Conservation (phyloP, 176 grass and related monocot species). For the Lolium perenne region DNA sequence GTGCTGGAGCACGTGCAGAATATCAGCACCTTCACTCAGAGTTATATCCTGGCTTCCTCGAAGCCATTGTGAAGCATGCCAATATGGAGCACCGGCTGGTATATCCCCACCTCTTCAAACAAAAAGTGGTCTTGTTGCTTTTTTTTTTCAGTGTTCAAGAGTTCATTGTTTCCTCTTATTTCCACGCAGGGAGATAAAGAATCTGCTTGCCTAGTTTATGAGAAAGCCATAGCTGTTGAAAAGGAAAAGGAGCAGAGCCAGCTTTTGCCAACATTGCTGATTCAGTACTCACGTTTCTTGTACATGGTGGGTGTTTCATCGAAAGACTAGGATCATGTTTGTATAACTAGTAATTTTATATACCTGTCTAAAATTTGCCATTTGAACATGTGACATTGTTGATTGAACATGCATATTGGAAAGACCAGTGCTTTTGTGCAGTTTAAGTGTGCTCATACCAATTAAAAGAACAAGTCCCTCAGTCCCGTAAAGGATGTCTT, state of each 20-base stretch:
- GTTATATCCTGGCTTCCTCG: constrained; percentile 81
- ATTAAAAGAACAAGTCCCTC: not conserved
- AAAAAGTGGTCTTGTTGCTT: not conserved
- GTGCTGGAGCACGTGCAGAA: constrained; percentile 70
- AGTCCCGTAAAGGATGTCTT: too few relatives aligned
- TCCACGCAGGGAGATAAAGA: constrained; percentile 69
- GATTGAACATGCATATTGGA: not conserved
- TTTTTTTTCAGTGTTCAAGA: not conserved
- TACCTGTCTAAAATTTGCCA: not conserved
- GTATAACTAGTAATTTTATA: constrained; percentile 8
- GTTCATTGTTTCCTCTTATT: constrained; percentile 22
- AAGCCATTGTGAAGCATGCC: constrained; percentile 92
- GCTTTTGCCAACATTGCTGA: constrained; percentile 66
- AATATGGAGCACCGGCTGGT: constrained; percentile 94
- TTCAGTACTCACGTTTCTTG: constrained; percentile 90
- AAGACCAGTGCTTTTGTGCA: not conserved
- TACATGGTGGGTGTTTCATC: constrained; percentile 62
- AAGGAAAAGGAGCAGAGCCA: constrained; percentile 76
- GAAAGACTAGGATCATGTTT: not conserved
- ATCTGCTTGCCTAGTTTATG: constrained; percentile 75
- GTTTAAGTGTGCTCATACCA: not conserved
- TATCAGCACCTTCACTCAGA: constrained; percentile 87
- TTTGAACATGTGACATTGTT: not conserved
- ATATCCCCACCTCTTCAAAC: constrained; percentile 18
- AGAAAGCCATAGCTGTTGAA: constrained; percentile 81